A percentile compares a stretch with the other conserved stretches of the same genome.
These are phyloP conservation scores for Zygosaccharomyces pseudobailii DNA, from an alignment of 1,139 yeast species.

Conservation along the genomic window DNA sequence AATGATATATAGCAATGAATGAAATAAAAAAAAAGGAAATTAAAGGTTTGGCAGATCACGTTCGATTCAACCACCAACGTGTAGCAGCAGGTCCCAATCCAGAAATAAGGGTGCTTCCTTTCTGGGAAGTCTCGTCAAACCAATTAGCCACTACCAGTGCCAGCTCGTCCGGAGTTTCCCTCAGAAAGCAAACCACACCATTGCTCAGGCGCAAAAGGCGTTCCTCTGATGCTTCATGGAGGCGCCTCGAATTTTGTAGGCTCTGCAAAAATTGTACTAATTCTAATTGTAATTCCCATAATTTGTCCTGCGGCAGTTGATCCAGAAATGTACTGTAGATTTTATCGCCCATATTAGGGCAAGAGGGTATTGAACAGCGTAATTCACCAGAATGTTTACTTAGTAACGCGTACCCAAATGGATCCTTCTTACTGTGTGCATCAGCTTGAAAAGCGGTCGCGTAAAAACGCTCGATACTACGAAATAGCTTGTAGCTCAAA, in stretches of 20 bases:
- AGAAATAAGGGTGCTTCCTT: neutral
- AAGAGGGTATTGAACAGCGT: conserved; percentile 3
- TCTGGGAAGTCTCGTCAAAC: conserved; percentile 15
- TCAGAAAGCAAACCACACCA: conserved; percentile 31
- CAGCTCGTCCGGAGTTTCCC: conserved; percentile 16
- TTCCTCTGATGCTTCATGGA: conserved; percentile 20
- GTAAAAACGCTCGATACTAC: conserved; percentile 23
- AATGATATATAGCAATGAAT: neutral
- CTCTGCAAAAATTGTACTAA: conserved; percentile 15
- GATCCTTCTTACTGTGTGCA: conserved; percentile 4
- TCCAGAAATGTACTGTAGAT: conserved; percentile 22
- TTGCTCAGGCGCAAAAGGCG: conserved; percentile 29
- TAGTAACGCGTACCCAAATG: conserved; percentile 8
- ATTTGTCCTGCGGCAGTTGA: conserved; percentile 18
- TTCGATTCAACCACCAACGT: neutral
- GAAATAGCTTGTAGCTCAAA: conserved; percentile 20
- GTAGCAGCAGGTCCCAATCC: conserved; percentile 1
- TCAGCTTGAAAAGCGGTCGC: conserved; percentile 9
- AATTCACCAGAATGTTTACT: neutral
- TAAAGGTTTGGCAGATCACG: neutral
- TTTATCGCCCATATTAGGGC: conserved; percentile 2
- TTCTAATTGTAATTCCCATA: conserved; percentile 26
- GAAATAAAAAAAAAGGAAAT: neutral
- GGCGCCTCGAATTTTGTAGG: conserved; percentile 16
- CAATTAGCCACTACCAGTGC: conserved; percentile 29